Conservation (phyloP, 2,329 filamentous ascomycete genomes). For the Rhynchosporium graminicola region DNA sequence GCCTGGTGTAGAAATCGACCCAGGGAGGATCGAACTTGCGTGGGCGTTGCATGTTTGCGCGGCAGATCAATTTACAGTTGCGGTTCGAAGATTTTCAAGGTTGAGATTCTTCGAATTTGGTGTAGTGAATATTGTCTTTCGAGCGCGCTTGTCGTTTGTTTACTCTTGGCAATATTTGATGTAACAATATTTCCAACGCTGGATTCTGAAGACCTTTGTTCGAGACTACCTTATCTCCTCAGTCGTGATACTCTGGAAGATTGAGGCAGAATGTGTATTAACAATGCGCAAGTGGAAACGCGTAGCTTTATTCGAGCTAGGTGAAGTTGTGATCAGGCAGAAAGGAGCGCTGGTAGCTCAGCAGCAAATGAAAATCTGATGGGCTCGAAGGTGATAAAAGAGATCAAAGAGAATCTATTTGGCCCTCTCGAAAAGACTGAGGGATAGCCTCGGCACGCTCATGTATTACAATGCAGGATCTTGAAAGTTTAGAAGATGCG, state of each 20-base stretch:
- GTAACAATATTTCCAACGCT: neutral
- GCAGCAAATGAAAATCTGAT: neutral
- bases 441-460: no score
- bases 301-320: neutral
- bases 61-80: neutral
- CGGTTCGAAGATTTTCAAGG: neutral
- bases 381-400: neutral
- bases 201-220: no score
- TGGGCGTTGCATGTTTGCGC: constrained; percentile 19
- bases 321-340: neutral
- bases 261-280: neutral
- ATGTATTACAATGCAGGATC: no score
- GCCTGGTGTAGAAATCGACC: constrained; percentile 23
- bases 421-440: no score
- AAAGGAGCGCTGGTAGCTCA: neutral
- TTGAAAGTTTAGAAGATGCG: no score
- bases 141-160: neutral
- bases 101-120: neutral
- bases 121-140: neutral
- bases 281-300: neutral
- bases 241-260: neutral
- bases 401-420: no score
- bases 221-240: no score
- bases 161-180: neutral
- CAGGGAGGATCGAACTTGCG: constrained; percentile 21